Percentiles rank a stretch among this genome's conserved stretches.
Conservation (phyloP, 2,329 filamentous ascomycete species). For the Fusarium sp. region DNA sequence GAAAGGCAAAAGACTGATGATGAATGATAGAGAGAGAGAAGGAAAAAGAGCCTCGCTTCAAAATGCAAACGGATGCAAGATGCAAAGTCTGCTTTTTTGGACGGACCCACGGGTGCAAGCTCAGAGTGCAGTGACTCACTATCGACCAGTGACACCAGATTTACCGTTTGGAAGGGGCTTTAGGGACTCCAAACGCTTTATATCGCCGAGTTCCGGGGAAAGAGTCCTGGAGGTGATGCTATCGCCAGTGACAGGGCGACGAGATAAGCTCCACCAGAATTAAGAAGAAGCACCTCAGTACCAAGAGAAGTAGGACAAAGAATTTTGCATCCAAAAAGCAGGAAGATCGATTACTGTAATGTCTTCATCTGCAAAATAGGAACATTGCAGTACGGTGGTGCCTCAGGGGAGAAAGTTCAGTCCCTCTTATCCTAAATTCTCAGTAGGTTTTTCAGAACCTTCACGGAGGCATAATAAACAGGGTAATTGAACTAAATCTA, state of each 20-base stretch:
- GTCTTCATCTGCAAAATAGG: background rate
- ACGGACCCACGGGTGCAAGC: background rate
- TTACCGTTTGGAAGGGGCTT: background rate
- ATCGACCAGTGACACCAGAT: background rate
- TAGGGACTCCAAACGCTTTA: background rate
- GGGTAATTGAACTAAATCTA: background rate
- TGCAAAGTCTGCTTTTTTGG: background rate
- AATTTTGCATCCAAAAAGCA: too few relatives aligned
- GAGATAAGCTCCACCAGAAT: background rate
- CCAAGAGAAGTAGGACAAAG: background rate
- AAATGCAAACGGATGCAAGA: background rate
- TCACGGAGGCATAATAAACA: too few relatives aligned
- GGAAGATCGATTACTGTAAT: background rate
- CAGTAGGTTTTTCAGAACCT: too few relatives aligned
- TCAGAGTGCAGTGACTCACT: background rate
- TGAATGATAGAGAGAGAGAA: background rate
- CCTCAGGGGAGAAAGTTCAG: background rate
- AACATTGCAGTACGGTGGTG: background rate
- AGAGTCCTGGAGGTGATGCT: background rate
- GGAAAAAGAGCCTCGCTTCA: background rate
- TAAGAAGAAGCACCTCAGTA: background rate
- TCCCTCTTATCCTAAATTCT: background rate
- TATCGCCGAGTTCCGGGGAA: slow-evolving; percentile 7
- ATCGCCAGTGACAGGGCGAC: slow-evolving; percentile 16
- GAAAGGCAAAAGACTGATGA: too few relatives aligned